Evolutionary conservation across 768 basidiomycete genomes (phyloP).

Genomic region (Russula olivacea): DNA sequence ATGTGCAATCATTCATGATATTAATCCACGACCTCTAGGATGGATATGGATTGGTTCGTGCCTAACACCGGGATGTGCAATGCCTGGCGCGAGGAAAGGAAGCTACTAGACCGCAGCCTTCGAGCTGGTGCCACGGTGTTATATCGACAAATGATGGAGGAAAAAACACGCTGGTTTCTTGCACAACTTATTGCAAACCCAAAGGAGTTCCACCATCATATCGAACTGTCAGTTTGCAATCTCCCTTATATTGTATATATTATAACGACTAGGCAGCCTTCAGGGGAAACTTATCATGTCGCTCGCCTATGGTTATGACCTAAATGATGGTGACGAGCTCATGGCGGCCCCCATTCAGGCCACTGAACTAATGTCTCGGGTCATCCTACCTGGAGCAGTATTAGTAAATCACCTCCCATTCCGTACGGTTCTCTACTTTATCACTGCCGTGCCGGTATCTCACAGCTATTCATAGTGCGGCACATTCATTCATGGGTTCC

Average conservation of each 20-base stretch:
- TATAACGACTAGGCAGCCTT: not conserved
- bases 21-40: not conserved
- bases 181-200: not conserved
- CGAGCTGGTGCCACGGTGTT: not conserved
- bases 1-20: not conserved
- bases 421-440: not conserved
- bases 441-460: not conserved
- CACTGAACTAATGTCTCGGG: not conserved
- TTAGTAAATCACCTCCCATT: slow-evolving; percentile 9
- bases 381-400: slow-evolving; percentile 7
- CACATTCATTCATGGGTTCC: slow-evolving; percentile 15
- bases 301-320: slow-evolving; percentile 10
- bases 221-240: not conserved
- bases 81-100: not conserved
- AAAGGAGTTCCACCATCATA: not conserved
- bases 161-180: not conserved
- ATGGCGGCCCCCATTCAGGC: not conserved
- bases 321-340: slow-evolving; percentile 2
- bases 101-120: slow-evolving; percentile 5
- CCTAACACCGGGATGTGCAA: not conserved
- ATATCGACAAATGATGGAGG: not conserved
- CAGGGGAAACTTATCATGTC: slow-evolving; percentile 8
- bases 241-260: no score
- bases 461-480: not conserved
- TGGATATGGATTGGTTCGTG: not conserved